Evolutionary conservation across 768 basidiomycete genomes (phyloP).

Genomic region (Tylopilus plumbeoviolaceoides): DNA sequence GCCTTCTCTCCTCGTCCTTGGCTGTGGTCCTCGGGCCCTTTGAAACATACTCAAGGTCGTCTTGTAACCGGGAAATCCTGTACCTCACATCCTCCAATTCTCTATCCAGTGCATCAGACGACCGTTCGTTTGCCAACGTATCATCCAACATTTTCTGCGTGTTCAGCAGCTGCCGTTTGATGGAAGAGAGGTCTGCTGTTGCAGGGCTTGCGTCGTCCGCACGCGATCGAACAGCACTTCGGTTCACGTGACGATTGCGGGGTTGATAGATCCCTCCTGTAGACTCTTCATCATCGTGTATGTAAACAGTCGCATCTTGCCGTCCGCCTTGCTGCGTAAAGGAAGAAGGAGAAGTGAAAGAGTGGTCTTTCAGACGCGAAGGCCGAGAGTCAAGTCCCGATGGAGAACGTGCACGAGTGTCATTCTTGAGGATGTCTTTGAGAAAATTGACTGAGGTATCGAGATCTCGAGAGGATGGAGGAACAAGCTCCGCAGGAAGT

Average conservation of each 20-base stretch:
- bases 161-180: constrained; percentile 78
- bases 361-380: constrained; percentile 65
- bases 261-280: constrained; percentile 73
- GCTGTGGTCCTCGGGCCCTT: constrained; percentile 65
- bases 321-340: constrained; percentile 49
- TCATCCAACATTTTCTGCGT: constrained; percentile 80
- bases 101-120: constrained; percentile 87
- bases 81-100: constrained; percentile 87
- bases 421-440: constrained; percentile 82
- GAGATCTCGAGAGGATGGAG: constrained; percentile 87
- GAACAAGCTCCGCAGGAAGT: constrained; percentile 85
- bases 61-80: constrained; percentile 80
- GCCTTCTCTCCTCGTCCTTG: constrained; percentile 82
- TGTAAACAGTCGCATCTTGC: constrained; percentile 90
- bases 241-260: constrained; percentile 78
- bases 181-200: constrained; percentile 71
- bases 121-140: constrained; percentile 61
- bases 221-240: constrained; percentile 71
- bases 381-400: constrained; percentile 47
- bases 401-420: constrained; percentile 71
- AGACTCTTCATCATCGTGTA: constrained; percentile 64
- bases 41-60: constrained; percentile 85
- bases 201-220: constrained; percentile 60
- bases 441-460: constrained; percentile 87
- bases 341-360: constrained; percentile 56